Percentiles rank a stretch among this genome's conserved stretches.
phyloP scores from a whole-genome alignment of 148 eudicot genomes.

The Mesembryanthemum crystallinum region DNA sequence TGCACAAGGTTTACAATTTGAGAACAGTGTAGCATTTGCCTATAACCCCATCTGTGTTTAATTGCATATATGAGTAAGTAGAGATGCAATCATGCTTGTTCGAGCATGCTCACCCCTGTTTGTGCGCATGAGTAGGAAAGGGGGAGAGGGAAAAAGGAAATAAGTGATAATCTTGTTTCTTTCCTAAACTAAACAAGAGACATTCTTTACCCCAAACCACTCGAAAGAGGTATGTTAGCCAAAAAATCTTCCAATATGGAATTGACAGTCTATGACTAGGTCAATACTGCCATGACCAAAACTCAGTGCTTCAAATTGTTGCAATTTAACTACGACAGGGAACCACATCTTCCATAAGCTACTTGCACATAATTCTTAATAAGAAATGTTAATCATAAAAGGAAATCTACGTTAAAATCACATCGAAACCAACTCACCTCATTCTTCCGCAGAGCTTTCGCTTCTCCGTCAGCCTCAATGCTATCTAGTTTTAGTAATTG shows the following conservation, averaged over 20 bases:
- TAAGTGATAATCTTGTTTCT: not conserved
- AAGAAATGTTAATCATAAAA: not conserved
- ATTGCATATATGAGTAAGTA: not conserved
- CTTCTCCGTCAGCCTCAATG: slow-evolving; percentile 87
- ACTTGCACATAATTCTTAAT: not conserved
- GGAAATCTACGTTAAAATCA: not conserved
- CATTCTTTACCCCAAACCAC: not conserved
- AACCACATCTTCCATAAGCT: too few relatives aligned
- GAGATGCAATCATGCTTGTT: not conserved
- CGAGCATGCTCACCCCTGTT: not conserved
- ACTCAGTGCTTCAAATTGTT: not conserved
- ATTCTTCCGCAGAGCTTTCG: slow-evolving; percentile 55
- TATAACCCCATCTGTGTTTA: not conserved
- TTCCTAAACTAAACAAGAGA: not conserved
- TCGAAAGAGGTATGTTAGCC: not conserved
- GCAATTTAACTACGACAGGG: not conserved
- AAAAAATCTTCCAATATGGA: not conserved
- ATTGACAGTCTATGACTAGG: not conserved
- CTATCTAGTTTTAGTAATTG: slow-evolving; percentile 74
- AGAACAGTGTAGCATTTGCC: not conserved
- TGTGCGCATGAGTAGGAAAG: not conserved
- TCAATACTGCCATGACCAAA: not conserved
- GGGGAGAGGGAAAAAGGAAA: not conserved
- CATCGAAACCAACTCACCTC: slow-evolving; percentile 53
- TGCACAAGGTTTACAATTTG: not conserved